A percentile compares a stretch with the other conserved stretches of the same genome.
phyloP scores from a whole-genome alignment of 78 protist species.

The Polysphondylium violaceum region DNA sequence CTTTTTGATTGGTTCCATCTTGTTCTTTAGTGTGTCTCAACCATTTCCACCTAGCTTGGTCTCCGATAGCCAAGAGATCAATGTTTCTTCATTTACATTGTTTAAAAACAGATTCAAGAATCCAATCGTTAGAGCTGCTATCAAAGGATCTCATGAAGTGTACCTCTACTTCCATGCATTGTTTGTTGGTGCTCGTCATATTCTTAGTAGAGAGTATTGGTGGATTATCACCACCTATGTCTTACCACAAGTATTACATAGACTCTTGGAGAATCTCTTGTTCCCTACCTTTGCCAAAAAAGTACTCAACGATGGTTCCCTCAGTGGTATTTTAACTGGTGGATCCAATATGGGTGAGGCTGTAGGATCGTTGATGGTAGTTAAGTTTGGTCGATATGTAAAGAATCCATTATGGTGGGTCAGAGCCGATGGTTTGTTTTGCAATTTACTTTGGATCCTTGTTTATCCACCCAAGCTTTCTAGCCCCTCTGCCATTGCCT shows the following conservation, averaged over 20 bases:
- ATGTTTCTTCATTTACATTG: no score
- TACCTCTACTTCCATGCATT: slow-evolving; percentile 30
- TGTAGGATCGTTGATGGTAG: slow-evolving; percentile 25
- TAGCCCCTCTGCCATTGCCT: slow-evolving; percentile 22
- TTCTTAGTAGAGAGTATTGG: slow-evolving; percentile 35
- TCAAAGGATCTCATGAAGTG: not conserved
- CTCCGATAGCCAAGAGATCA: no score
- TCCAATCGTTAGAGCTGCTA: not conserved
- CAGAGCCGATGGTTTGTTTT: slow-evolving; percentile 48
- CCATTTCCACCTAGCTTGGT: slow-evolving; percentile 63
- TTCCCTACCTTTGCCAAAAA: slow-evolving; percentile 75
- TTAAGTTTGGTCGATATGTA: slow-evolving; percentile 59
- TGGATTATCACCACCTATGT: slow-evolving; percentile 67
- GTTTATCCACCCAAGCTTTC: slow-evolving; percentile 63
- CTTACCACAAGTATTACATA: slow-evolving; percentile 69
- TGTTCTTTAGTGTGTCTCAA: slow-evolving; percentile 13
- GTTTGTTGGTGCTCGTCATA: slow-evolving; percentile 32
- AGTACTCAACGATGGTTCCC: slow-evolving; percentile 48
- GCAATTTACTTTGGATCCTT: slow-evolving; percentile 46
- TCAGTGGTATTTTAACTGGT: slow-evolving; percentile 70
- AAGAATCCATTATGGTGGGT: slow-evolving; percentile 80
- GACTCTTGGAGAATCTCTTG: slow-evolving; percentile 55
- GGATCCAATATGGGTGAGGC: slow-evolving; percentile 71
- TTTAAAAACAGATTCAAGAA: no score
- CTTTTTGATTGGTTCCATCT: not conserved